Evolutionary conservation across 345 rosid species (phyloP).

Genomic region (Acer saccharum): DNA sequence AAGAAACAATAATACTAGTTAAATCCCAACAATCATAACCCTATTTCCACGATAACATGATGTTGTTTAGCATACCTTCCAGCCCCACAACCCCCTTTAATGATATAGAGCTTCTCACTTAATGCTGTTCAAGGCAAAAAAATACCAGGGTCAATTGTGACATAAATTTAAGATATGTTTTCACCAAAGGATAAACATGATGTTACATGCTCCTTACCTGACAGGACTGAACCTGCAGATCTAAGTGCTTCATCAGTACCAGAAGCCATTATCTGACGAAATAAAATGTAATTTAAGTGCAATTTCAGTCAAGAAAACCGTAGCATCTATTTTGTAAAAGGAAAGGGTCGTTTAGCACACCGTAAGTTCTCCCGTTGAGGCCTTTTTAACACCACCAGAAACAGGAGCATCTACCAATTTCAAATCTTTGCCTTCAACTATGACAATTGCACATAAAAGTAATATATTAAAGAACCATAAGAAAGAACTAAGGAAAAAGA

Average conservation of each 20-base stretch:
- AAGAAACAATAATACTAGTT: slow-evolving; percentile 5
- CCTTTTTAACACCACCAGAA: slow-evolving; percentile 96
- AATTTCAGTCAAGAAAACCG: slow-evolving; percentile 14
- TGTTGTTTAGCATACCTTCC: slow-evolving; percentile 65
- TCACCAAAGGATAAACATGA: slow-evolving; percentile 18
- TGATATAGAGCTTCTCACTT: slow-evolving; percentile 92
- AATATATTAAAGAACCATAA: background rate
- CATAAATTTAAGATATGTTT: slow-evolving; percentile 17
- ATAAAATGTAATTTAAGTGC: slow-evolving; percentile 18
- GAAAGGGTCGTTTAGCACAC: slow-evolving; percentile 37
- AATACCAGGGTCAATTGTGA: slow-evolving; percentile 24
- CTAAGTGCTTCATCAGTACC: slow-evolving; percentile 81
- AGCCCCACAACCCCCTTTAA: slow-evolving; percentile 92
- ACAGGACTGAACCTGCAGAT: slow-evolving; percentile 63
- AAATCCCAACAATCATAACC: background rate
- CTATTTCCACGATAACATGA: slow-evolving; percentile 1
- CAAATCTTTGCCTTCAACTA: slow-evolving; percentile 74
- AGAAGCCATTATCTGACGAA: slow-evolving; percentile 85
- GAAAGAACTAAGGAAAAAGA: background rate
- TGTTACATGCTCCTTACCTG: slow-evolving; percentile 47
- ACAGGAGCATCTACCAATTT: slow-evolving; percentile 98
- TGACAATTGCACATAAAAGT: slow-evolving; percentile 23
- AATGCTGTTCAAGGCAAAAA: slow-evolving; percentile 55
- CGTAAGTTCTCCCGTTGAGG: slow-evolving; percentile 86
- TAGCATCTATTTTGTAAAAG: slow-evolving; percentile 17